Conservation (phyloP, 73 alveolate species). For the Effrenium voratum region DNA sequence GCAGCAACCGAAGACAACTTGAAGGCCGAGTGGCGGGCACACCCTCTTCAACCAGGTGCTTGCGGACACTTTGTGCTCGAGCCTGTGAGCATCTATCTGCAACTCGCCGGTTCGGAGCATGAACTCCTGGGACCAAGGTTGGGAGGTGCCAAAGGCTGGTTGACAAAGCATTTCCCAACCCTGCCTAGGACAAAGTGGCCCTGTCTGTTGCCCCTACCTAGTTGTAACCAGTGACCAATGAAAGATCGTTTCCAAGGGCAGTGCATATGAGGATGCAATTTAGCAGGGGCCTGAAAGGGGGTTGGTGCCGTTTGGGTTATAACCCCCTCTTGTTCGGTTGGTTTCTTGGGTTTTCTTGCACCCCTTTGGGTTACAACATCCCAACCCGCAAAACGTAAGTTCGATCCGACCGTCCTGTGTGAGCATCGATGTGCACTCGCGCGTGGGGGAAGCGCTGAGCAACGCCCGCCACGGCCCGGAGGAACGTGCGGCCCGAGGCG, state of each 20-base stretch:
- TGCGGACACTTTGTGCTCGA: constrained; percentile 34
- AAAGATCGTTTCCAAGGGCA: too few relatives aligned
- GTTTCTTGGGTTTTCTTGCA: not conserved
- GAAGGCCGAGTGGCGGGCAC: not conserved
- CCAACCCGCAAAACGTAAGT: not conserved
- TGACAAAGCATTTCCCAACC: too few relatives aligned
- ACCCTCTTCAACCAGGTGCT: constrained; percentile 30
- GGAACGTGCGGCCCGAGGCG: constrained; percentile 20
- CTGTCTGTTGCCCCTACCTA: too few relatives aligned
- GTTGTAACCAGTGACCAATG: too few relatives aligned
- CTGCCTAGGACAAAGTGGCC: too few relatives aligned
- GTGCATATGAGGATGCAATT: too few relatives aligned
- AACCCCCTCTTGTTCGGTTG: not conserved
- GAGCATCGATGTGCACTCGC: constrained; percentile 45
- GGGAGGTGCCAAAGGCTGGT: not conserved
- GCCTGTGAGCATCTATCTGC: constrained; percentile 41
- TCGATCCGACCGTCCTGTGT: not conserved
- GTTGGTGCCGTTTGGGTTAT: not conserved
- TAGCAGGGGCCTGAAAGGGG: not conserved
- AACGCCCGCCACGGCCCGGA: constrained; percentile 6
- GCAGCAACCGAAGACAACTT: too few relatives aligned
- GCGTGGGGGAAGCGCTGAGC: constrained; percentile 63
- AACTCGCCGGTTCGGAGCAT: constrained; percentile 47
- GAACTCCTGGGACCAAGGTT: not conserved
- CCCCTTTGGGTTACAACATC: not conserved